A percentile compares a stretch with the other conserved stretches of the same genome.
These are phyloP conservation scores for Pichia inconspicua DNA, from an alignment of 1,139 yeast genomes.

Conservation along the genomic window DNA sequence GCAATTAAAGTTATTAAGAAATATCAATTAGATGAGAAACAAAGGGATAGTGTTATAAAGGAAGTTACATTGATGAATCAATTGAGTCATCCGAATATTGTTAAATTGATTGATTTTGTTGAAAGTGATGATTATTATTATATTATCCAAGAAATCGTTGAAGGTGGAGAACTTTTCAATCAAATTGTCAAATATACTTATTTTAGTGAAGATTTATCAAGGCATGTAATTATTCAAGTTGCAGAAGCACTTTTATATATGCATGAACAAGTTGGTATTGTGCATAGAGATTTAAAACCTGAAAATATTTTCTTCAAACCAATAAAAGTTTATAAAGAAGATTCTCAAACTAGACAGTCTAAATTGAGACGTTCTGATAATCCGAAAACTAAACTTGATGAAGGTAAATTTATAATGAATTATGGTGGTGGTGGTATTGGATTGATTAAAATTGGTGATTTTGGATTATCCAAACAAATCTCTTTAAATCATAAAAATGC, in stretches of 20 bases:
- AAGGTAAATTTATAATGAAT: conserved; percentile 70
- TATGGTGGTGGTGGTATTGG: conserved; percentile 92
- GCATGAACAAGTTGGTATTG: conserved; percentile 78
- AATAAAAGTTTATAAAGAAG: conserved; percentile 38
- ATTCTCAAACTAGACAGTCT: conserved; percentile 39
- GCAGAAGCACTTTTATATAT: conserved; percentile 75
- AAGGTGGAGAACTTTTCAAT: conserved; percentile 93
- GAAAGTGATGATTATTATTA: conserved; percentile 63
- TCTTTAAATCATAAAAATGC: conserved; percentile 47
- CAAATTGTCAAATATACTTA: conserved; percentile 87
- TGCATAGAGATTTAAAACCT: conserved; percentile 92
- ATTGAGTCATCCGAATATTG: conserved; percentile 63
- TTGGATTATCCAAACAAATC: conserved; percentile 84
- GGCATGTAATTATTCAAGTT: conserved; percentile 80
- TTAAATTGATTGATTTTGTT: conserved; percentile 59
- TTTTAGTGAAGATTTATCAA: conserved; percentile 73
- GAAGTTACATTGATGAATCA: conserved; percentile 82
- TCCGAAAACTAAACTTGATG: conserved; percentile 64
- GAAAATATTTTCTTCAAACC: conserved; percentile 85
- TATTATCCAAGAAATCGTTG: conserved; percentile 74
- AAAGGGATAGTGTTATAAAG: conserved; percentile 56
- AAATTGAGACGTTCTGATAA: conserved; percentile 69
- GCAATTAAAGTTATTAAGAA: conserved; percentile 85
- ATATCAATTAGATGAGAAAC: conserved; percentile 48
- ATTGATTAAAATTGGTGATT: conserved; percentile 72